Evolutionary conservation across 306 rosid species (phyloP).

Genomic region (Vigna reflexopilosa): DNA sequence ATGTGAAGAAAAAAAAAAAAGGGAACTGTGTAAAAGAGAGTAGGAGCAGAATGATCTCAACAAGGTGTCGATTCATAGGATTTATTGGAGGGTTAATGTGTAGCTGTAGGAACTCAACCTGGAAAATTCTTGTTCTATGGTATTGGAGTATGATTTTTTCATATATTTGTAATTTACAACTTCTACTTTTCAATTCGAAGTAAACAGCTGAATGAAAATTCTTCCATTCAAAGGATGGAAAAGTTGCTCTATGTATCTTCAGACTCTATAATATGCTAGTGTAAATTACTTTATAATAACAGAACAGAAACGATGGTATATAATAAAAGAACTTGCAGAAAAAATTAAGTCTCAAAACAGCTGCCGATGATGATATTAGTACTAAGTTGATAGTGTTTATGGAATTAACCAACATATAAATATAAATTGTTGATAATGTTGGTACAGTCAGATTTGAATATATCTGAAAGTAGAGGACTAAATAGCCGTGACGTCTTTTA

Average conservation of each 20-base stretch:
- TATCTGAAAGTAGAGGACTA: not conserved
- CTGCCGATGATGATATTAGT: not conserved
- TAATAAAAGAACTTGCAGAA: slow-evolving; percentile 19
- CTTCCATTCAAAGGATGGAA: slow-evolving; percentile 39
- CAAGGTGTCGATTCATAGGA: slow-evolving; percentile 11
- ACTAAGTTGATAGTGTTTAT: not conserved
- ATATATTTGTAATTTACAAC: slow-evolving; percentile 46
- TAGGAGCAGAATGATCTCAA: slow-evolving; percentile 28
- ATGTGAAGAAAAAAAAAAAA: not conserved
- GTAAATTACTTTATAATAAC: not conserved
- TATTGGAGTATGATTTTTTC: slow-evolving; percentile 46
- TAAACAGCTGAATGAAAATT: slow-evolving; percentile 26
- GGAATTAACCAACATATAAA: not conserved
- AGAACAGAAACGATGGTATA: slow-evolving; percentile 8
- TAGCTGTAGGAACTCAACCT: slow-evolving; percentile 19
- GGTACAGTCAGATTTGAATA: slow-evolving; percentile 5
- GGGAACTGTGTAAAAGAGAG: not conserved
- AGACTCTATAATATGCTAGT: not conserved
- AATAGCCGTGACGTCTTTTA: too few relatives aligned
- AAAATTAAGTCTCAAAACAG: not conserved
- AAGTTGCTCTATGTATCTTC: not conserved
- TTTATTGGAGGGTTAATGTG: slow-evolving; percentile 33
- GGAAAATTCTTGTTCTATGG: slow-evolving; percentile 47
- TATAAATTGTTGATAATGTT: slow-evolving; percentile 4
- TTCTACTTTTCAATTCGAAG: slow-evolving; percentile 31